Base-by-base conservation (phyloP, 1,284 basidiomycete genomes). In the Cystobasidium pallidum region DNA sequence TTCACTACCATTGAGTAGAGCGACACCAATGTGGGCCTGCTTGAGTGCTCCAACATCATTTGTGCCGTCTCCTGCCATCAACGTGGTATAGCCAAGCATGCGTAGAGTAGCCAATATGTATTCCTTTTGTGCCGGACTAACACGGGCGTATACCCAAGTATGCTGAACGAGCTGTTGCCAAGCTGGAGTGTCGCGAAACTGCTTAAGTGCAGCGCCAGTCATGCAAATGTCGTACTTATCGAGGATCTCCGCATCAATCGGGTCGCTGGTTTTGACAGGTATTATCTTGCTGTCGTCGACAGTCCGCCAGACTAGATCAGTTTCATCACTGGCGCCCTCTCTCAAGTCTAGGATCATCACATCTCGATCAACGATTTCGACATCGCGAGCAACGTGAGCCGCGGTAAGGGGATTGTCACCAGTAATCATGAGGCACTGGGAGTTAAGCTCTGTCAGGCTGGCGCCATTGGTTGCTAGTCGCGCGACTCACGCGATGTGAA, bases 41-140 rank as follows among this genome's bases (percentile, higher is more conserved):
- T 97, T 97, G 64, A 97, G 86, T 2, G 94, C 94, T 36, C 94
- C 94, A 58, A 97, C 94, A 77, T 97, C 94, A 81, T 97, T 97
- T 19, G 94, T 97, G 45, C 94, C 94, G 80, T 97, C 94, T 73
- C 94, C 94, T 13, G 93, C 94, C 94, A 97, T 97, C 67, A 97
- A 85, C 0, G 94, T 97, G 7, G 86, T 86, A 81, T 91, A 97
- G 30, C 94, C 94, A 30, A 95, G 86, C 15, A 85, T 85, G 80
- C 93, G 92, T 70, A 97, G 84, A 2, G 90, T 89, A 0, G 91
- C 91, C 58, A 97, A 86, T 81, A 97, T 95, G 80, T 87, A 87
- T 81, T 97, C 94, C 82, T 97, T 97, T 81, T 97, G 94, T 0
- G 87, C 82, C 1, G 94, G 94, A n/a, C 94, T 95, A 24, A 96